phyloP scores from a whole-genome alignment of 345 rosid genomes.

The Salix dunnii region DNA sequence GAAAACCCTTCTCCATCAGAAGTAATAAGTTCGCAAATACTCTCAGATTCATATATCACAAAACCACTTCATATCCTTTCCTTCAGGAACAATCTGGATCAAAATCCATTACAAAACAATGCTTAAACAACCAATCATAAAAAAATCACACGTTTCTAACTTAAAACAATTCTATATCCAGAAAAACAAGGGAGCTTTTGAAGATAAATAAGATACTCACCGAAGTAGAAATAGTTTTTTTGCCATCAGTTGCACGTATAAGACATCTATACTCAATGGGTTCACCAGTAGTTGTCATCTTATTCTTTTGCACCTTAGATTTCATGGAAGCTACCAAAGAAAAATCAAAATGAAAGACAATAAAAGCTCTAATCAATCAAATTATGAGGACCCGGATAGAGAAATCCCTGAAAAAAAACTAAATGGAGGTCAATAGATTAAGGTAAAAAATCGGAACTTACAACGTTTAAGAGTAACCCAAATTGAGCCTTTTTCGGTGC shows the following conservation, averaged over 20 bases:
- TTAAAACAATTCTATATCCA: not conserved
- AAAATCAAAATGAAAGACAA: constrained; percentile 1
- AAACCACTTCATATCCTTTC: too few relatives aligned
- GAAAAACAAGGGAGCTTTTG: not conserved
- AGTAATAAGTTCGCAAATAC: too few relatives aligned
- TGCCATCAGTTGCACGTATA: constrained; percentile 84
- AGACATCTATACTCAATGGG: constrained; percentile 80
- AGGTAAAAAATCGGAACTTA: constrained; percentile 20
- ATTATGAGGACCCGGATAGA: not conserved
- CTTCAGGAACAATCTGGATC: too few relatives aligned
- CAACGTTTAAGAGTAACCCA: constrained; percentile 98
- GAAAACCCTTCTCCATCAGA: too few relatives aligned
- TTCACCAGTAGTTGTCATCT: constrained; percentile 54
- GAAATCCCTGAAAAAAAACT: not conserved
- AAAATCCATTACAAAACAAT: too few relatives aligned
- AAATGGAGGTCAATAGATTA: not conserved
- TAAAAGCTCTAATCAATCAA: not conserved
- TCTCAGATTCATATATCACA: too few relatives aligned
- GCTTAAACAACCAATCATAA: not conserved
- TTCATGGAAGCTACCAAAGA: constrained; percentile 60
- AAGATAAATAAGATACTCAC: constrained; percentile 32
- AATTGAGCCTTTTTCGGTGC: constrained; percentile 72
- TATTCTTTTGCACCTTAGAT: constrained; percentile 73
- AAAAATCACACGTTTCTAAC: not conserved
- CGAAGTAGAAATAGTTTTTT: constrained; percentile 75